Base-by-base conservation (phyloP, 2,329 filamentous ascomycete genomes). In the Coniochaeta pulveracea region DNA sequence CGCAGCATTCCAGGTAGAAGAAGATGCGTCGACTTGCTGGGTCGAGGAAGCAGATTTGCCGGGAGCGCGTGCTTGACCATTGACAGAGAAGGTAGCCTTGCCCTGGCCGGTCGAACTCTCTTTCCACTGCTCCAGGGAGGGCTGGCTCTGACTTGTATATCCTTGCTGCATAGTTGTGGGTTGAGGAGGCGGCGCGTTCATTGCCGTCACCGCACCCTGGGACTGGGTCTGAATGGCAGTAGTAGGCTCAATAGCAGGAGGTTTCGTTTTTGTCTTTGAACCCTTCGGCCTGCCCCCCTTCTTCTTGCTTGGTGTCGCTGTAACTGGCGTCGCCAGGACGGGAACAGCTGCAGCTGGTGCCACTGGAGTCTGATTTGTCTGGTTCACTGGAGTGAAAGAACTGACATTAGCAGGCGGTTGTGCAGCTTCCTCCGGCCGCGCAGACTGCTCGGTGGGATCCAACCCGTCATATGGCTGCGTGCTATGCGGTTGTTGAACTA, bases 271-370 rank as follows among this genome's bases (percentile, higher is more conserved):
- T 34, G 60, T 63, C 39, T 58, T 65, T 10, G 63, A 63, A 1
- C 63, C 63, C 36, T 63, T 69, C 2, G 66, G 58, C 24, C 63
- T 39, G 2, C 38, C 16, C 54, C 7, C 58, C 55, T 38, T 39
- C 35, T 45, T 45, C 25, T 44, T 43, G 10, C 39, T 11, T 3
- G 40, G 9, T 11, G 7, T 34, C 12, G 35, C 38, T 10, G 38
- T 23, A 4, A 17, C 19, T 4, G 42, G n/a, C 28, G 28, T 16
- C 3, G n/a, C 14, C 22, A 19, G n/a, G n/a, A n/a, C n/a, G n/a
- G n/a, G n/a, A n/a, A n/a, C 28, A 7, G 10, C n/a, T 10, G n/a
- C 28, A 26, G 8, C 40, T 38, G 30, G 40, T 35, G 34, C 46
- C 30, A 37, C 42, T 42, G 34, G 42, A 40, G 16, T 26, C 33